These are phyloP conservation scores for Cordyceps militaris DNA, from an alignment of 2,329 filamentous ascomycete species.

Conservation along the genomic window DNA sequence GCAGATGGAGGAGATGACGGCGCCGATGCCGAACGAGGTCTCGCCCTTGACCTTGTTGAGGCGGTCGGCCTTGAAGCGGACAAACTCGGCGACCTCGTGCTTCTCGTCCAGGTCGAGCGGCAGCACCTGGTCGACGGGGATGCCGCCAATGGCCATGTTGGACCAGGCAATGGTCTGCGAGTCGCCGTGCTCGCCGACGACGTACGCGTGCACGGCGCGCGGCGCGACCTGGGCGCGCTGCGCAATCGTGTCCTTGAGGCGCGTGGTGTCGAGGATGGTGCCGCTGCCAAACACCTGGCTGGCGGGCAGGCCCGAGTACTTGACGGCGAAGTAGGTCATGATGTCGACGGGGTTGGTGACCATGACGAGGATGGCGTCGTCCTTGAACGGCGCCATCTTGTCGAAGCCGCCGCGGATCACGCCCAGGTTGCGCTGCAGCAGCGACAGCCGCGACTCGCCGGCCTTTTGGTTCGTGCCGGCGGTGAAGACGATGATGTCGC, in stretches of 20 bases:
- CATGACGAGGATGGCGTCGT: constrained; percentile 41
- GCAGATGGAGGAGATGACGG: constrained; percentile 41
- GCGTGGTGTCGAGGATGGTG: constrained; percentile 45
- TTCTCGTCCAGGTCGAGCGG: constrained; percentile 36
- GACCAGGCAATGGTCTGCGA: constrained; percentile 21
- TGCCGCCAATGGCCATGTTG: constrained; percentile 17
- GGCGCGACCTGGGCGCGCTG: constrained; percentile 16
- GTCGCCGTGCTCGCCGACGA: constrained; percentile 20
- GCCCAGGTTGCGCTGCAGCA: constrained; percentile 33
- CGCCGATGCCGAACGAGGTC: constrained; percentile 43
- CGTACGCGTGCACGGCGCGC: constrained; percentile 16
- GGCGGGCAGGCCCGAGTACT: constrained; percentile 39
- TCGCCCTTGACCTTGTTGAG: constrained; percentile 36
- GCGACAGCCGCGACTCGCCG: constrained; percentile 4
- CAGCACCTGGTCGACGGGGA: constrained; percentile 15
- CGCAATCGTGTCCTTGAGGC: constrained; percentile 38
- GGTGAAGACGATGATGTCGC: constrained; percentile 47
- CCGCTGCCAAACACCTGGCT: constrained; percentile 46
- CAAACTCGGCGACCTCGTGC: constrained; percentile 39
- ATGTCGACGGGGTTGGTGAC: constrained; percentile 51
- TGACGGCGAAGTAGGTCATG: constrained; percentile 41
- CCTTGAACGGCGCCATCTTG: constrained; percentile 40
- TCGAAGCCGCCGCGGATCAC: constrained; percentile 41
- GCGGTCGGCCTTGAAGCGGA: constrained; percentile 39
- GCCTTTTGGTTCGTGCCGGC: constrained; percentile 42